These are phyloP conservation scores for Blepharisma stoltei DNA, from an alignment of 73 alveolate species.

Conservation along the genomic window DNA sequence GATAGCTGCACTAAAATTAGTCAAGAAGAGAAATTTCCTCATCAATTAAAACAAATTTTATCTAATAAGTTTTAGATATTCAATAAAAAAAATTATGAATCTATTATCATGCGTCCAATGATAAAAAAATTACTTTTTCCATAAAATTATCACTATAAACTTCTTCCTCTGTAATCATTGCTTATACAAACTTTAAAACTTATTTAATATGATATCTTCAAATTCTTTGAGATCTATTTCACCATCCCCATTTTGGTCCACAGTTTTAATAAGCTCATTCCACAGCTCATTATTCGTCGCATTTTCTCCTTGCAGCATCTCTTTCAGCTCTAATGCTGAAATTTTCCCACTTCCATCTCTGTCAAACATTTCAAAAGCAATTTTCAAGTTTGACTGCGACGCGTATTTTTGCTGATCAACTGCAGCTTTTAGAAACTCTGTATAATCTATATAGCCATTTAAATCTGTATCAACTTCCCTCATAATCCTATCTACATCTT, in stretches of 20 bases:
- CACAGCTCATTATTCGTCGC: conserved; percentile 39
- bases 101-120: too few species aligned
- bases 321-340: conserved; percentile 41
- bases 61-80: too few species aligned
- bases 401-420: not conserved
- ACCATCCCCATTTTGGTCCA: conserved; percentile 56
- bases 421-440: not conserved
- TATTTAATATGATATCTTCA: not conserved
- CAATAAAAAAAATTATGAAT: too few species aligned
- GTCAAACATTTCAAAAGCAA: conserved; percentile 49
- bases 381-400: not conserved
- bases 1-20: too few species aligned
- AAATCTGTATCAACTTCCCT: conserved; percentile 45
- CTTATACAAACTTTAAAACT: not conserved
- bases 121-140: too few species aligned
- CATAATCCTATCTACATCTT: conserved; percentile 49
- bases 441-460: conserved; percentile 44
- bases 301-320: conserved; percentile 37
- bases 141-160: too few species aligned
- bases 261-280: conserved; percentile 40
- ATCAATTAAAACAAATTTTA: too few species aligned
- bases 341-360: conserved; percentile 57
- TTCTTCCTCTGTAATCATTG: too few species aligned
- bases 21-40: too few species aligned
- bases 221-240: conserved; percentile 45